Evolutionary conservation across 164 flowering plant genomes (phyloP).

Genomic region (Stephania japonica): DNA sequence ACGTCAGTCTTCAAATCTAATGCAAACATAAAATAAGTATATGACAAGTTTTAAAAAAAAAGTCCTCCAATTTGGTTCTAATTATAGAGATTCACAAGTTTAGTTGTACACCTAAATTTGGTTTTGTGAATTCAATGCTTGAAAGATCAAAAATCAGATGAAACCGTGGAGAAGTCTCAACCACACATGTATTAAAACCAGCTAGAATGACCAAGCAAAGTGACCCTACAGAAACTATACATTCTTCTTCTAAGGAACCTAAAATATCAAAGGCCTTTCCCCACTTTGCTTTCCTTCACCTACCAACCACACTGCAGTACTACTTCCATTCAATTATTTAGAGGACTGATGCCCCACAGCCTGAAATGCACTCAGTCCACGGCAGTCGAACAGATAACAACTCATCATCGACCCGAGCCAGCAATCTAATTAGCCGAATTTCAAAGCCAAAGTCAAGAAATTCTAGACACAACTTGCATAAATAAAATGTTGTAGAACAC

Average conservation of each 20-base stretch:
- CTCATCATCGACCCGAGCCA: not conserved
- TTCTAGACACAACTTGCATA: too few species aligned
- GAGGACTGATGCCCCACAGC: not conserved
- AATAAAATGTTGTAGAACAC: not conserved
- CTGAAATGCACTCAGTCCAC: not conserved
- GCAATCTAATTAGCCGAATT: not conserved
- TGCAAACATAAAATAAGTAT: too few species aligned
- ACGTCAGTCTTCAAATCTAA: too few species aligned
- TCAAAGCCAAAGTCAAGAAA: not conserved
- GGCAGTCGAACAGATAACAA: not conserved
- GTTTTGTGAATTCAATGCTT: not conserved
- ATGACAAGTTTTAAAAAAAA: too few species aligned
- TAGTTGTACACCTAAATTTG: too few species aligned
- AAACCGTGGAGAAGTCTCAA: not conserved
- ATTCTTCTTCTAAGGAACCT: not conserved
- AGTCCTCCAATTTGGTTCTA: too few species aligned
- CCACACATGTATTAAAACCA: not conserved
- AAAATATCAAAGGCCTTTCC: not conserved
- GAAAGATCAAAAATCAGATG: not conserved
- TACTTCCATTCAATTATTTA: not conserved
- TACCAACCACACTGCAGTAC: not conserved
- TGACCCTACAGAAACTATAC: not conserved
- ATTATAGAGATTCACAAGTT: not conserved
- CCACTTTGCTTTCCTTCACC: not conserved
- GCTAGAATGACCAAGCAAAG: not conserved